Evolutionary conservation across 805 yeast genomes (phyloP), one percentile per base, ranked within the genome.

Genomic region (Spathaspora sp.): DNA sequence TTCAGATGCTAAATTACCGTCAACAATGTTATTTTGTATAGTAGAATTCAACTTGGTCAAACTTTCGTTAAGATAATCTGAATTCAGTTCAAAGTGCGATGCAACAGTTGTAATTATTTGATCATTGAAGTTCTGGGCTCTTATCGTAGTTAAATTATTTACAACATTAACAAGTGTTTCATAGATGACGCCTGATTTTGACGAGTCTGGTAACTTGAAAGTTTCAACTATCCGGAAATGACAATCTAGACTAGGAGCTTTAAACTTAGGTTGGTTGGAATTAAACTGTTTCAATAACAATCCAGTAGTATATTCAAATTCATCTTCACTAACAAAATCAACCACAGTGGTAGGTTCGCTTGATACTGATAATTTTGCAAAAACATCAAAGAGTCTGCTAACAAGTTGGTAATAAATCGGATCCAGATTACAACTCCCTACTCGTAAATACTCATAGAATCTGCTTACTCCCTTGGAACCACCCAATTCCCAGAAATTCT

Each of bases 361-460:
- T 6, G n/a, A 7, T 44, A 7, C 20, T 2, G 20, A 40, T 23
- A 28, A 23, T 23, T 5, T 18, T n/a, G 42, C 61, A 50, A 3
- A 61, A 44, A 20, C 39, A 12, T 49, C 48, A 31, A 73, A 64
- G 29, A 73, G 59, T 1, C 56, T 50, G 2, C 49, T 48, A 17
- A 74, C 47, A 9, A 59, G 46, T 1, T 53, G 51, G 56, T 80
- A 87, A 59, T 82, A 85, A 0, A 67, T 55, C 0, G 83, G 77
- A 28, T 72, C 68, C 48, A 87, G 81, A 47, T 73, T 74, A 46
- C 84, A 71, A 1, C 81, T 79, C 0, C 90, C 87, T 12, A 82
- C 54, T 11, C 68, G 68, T 18, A 87, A 57, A 55, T 84, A 76
- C 0, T 68, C 76, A 1, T 71, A 45, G 10, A 87, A 60, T 52